phyloP scores from a whole-genome alignment of 805 yeast species.

The Candida boleticola region DNA sequence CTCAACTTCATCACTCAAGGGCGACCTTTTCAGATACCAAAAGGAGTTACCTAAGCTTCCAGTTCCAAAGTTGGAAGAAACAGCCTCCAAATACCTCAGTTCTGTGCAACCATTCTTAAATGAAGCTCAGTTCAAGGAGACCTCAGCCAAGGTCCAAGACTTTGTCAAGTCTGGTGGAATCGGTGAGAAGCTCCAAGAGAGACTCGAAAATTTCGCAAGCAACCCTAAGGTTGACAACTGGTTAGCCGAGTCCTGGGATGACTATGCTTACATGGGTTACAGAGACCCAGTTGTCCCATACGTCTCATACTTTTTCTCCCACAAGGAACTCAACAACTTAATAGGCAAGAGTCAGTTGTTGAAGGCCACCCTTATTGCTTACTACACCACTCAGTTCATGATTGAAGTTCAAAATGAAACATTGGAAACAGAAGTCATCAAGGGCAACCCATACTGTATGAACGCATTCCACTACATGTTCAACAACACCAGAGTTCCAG shows the following conservation, averaged over 20 bases:
- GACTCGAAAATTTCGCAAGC: slow-evolving; percentile 57
- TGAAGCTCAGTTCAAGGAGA: slow-evolving; percentile 45
- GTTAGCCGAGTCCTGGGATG: slow-evolving; percentile 92
- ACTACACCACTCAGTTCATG: slow-evolving; percentile 67
- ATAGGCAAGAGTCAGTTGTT: slow-evolving; percentile 62
- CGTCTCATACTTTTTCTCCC: slow-evolving; percentile 86
- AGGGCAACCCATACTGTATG: slow-evolving; percentile 89
- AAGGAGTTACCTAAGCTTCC: slow-evolving; percentile 77
- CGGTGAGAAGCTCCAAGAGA: slow-evolving; percentile 66
- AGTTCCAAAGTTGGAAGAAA: slow-evolving; percentile 75
- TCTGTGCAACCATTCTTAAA: slow-evolving; percentile 69
- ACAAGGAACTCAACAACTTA: slow-evolving; percentile 60
- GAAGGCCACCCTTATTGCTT: slow-evolving; percentile 75
- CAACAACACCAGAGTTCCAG: slow-evolving; percentile 84
- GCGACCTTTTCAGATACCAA: slow-evolving; percentile 72
- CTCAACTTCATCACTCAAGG: slow-evolving; percentile 42
- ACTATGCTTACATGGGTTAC: slow-evolving; percentile 85
- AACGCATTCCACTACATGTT: slow-evolving; percentile 89
- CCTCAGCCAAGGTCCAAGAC: slow-evolving; percentile 60
- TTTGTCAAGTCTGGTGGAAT: slow-evolving; percentile 61
- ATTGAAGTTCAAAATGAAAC: slow-evolving; percentile 65
- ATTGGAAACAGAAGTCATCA: slow-evolving; percentile 76
- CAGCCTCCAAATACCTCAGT: slow-evolving; percentile 65
- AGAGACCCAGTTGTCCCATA: slow-evolving; percentile 94
- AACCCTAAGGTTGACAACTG: slow-evolving; percentile 69